These are phyloP conservation scores for Quercus berberidifolia DNA, from an alignment of 306 rosid genomes.

Conservation along the genomic window DNA sequence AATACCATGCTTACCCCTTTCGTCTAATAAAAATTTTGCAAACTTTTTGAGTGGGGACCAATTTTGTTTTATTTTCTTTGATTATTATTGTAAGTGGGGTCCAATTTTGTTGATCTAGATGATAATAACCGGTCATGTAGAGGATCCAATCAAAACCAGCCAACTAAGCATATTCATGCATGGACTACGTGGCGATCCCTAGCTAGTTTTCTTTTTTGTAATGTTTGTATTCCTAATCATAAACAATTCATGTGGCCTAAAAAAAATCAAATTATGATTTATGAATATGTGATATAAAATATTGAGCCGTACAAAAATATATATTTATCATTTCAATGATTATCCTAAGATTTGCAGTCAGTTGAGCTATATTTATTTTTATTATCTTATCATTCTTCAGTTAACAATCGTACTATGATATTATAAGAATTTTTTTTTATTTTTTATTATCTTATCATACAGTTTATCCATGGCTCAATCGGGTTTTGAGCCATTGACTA, in stretches of 20 bases:
- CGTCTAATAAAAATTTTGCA: no score
- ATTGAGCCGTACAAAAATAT: neutral
- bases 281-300: constrained; percentile 17
- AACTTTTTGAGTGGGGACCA: no score
- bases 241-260: constrained; percentile 8
- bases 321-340: constrained; percentile 19
- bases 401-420: neutral
- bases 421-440: no score
- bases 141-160: neutral
- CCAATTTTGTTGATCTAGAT: constrained; percentile 2
- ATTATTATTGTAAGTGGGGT: constrained; percentile 16
- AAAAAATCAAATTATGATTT: neutral
- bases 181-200: constrained; percentile 30
- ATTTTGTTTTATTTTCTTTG: no score
- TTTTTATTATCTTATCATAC: no score
- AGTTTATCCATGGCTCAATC: no score
- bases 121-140: constrained; percentile 14
- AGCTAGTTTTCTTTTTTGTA: no score
- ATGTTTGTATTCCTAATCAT: constrained; percentile 20
- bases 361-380: neutral
- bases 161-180: constrained; percentile 26
- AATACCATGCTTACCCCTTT: no score
- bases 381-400: neutral
- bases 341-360: constrained; percentile 30
- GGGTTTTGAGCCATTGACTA: no score